A percentile compares a stretch with the other conserved stretches of the same genome.
phyloP scores from a whole-genome alignment of 164 flowering plant species.

The Stephania cephalantha region DNA sequence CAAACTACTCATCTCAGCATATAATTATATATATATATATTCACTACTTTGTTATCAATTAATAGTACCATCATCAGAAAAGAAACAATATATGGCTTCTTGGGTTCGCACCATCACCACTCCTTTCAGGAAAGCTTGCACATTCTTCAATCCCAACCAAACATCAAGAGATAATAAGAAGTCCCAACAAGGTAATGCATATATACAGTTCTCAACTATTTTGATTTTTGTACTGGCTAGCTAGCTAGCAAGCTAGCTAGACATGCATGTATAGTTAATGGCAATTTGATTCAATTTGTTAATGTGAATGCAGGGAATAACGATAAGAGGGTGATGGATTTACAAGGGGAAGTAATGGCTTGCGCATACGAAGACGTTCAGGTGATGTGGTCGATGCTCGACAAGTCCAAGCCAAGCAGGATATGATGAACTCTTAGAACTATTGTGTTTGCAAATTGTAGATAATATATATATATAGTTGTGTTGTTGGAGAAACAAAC shows the following conservation, averaged over 20 bases:
- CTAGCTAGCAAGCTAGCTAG: too few species aligned
- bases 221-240: too few species aligned
- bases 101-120: conserved; percentile 22
- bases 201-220: background rate
- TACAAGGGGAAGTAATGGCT: conserved; percentile 86
- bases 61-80: background rate
- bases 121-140: conserved; percentile 20
- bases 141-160: conserved; percentile 26
- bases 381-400: conserved; percentile 84
- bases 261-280: too few species aligned
- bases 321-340: conserved; percentile 30
- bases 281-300: too few species aligned
- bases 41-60: too few species aligned
- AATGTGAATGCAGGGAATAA: conserved; percentile 30
- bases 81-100: conserved; percentile 5
- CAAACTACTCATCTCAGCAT: too few species aligned
- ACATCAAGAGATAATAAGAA: conserved; percentile 37
- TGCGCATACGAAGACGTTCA: conserved; percentile 78
- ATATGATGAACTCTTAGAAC: conserved; percentile 10
- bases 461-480: background rate
- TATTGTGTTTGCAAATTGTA: background rate
- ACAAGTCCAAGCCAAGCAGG: conserved; percentile 40
- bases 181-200: conserved; percentile 35
- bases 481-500: too few species aligned
- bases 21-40: too few species aligned